Base-by-base conservation (phyloP, 768 basidiomycete species). In the Pleurotus ostreatus region DNA sequence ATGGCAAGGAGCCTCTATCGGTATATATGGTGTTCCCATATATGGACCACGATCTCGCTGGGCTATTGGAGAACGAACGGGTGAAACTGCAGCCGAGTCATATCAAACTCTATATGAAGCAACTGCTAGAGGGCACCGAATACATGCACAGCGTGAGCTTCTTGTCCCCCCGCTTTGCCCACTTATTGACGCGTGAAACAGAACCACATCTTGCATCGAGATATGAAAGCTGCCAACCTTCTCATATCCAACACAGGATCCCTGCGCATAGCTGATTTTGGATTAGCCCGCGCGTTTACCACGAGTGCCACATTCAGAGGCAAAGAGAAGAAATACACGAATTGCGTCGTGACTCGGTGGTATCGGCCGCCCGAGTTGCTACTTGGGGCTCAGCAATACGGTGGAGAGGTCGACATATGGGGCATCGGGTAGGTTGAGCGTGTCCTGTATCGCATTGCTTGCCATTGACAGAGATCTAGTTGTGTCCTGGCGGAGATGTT, bases 21-120 rank as follows among this genome's bases (percentile, higher is more conserved):
- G 92, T 98, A 12, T 97, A 92, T 72, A 97, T 98, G 94, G 96
- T 98, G 41, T 99, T 98, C 65, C 97, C 97, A 0, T 99, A 98
- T 72, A 98, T 98, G 97, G 97, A 98, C 65, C 96, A 99, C 65
- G 97, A 99, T 71, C 83, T 99, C 9, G 94, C 96, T 2, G 97
- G 97, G 2, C 70, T 98, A 39, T 74, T 99, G 58, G 92, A 95
- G 70, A 98, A 98, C 66, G 88, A 91, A 58, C 82, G 89, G 23
- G 94, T 94, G 57, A 87, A 88, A 62, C 75, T 96, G 3, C 81
- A 82, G 49, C 84, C 87, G 6, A 88, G 88, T 62, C 85, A 94
- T 59, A 94, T 98, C 72, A 99, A 98, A 73, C 74, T 96, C 25
- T 96, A 98, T 70, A 92, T 96, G 86, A 88, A 87, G 70, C 97